These are phyloP conservation scores for Cutaneotrichosporon daszewskae DNA, from an alignment of 1,284 basidiomycete genomes.

Conservation along the genomic window DNA sequence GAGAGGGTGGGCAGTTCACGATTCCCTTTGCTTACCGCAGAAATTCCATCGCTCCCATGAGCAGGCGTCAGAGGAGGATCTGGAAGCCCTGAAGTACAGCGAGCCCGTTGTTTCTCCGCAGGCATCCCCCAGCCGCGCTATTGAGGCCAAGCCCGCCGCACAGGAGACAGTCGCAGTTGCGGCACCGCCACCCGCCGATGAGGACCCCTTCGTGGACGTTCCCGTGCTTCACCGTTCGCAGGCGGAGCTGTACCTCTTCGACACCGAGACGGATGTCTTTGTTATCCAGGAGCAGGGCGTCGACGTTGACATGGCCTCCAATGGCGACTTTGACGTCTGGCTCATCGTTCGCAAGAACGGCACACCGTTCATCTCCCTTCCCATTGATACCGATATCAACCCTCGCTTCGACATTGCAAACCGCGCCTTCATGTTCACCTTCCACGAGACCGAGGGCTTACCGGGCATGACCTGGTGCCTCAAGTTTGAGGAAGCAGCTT, in stretches of 20 bases:
- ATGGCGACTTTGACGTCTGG: conserved; percentile 50
- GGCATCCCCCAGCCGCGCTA: conserved; percentile 7
- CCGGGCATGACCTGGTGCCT: conserved; percentile 76
- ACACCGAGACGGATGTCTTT: conserved; percentile 64
- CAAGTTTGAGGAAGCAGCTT: conserved; percentile 60
- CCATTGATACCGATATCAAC: conserved; percentile 55
- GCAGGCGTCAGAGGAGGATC: conserved; percentile 59
- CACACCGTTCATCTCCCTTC: conserved; percentile 45
- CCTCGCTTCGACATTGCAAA: conserved; percentile 51
- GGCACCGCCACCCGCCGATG: conserved; percentile 1
- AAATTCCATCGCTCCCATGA: conserved; percentile 73
- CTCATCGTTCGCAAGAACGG: conserved; percentile 41
- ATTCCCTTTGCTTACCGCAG: conserved; percentile 48
- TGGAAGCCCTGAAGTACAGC: conserved; percentile 64
- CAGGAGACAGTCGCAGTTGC: too few relatives aligned
- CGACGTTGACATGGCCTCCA: conserved; percentile 61
- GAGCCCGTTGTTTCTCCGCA: conserved; percentile 2
- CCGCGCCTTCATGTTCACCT: conserved; percentile 63
- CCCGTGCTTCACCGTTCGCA: conserved; percentile 40
- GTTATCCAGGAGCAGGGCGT: conserved; percentile 64
- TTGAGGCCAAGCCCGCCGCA: conserved; percentile 11
- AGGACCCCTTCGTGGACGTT: conserved; percentile 46
- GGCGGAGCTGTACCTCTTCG: conserved; percentile 63
- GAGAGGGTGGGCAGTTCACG: conserved; percentile 54
- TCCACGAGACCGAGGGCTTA: conserved; percentile 52